These are phyloP conservation scores for Penicillium sp. DNA, from an alignment of 2,329 filamentous ascomycete species.

Conservation along the genomic window DNA sequence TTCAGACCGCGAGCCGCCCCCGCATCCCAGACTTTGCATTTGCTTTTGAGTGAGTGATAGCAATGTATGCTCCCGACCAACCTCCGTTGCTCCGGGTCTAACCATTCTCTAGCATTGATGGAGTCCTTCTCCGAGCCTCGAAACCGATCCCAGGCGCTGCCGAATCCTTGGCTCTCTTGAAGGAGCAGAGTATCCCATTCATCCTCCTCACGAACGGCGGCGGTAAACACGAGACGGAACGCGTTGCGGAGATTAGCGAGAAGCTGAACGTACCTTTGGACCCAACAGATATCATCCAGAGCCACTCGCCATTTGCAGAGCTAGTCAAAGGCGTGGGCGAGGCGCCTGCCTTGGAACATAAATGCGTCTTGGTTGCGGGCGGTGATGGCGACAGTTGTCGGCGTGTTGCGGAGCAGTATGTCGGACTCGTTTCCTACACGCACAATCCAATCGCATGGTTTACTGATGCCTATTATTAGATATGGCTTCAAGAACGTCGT, in stretches of 20 bases:
- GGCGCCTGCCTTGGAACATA: constrained; percentile 56
- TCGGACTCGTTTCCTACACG: not conserved
- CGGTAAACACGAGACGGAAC: constrained; percentile 75
- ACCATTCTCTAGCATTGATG: constrained; percentile 69
- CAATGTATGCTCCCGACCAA: constrained; percentile 8
- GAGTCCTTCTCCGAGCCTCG: constrained; percentile 84
- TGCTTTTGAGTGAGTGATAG: constrained; percentile 47
- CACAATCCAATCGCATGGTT: not conserved
- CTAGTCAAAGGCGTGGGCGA: constrained; percentile 62
- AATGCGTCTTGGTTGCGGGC: constrained; percentile 74
- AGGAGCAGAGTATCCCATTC: constrained; percentile 77
- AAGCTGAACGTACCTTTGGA: constrained; percentile 67
- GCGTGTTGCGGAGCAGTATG: constrained; percentile 68
- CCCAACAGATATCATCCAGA: constrained; percentile 76
- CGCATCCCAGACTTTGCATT: constrained; percentile 47
- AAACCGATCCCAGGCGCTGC: constrained; percentile 77
- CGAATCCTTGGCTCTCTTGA: constrained; percentile 71
- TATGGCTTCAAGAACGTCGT: constrained; percentile 82
- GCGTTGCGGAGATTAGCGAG: constrained; percentile 68
- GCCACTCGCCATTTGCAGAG: constrained; percentile 84
- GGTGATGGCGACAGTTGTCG: constrained; percentile 69
- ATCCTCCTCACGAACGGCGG: constrained; percentile 96
- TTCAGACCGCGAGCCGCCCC: constrained; percentile 34
- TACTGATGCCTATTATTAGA: constrained; percentile 30
- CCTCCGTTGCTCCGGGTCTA: constrained; percentile 13